phyloP scores from a whole-genome alignment of 768 basidiomycete species.

The Rhizopogon vulgaris region DNA sequence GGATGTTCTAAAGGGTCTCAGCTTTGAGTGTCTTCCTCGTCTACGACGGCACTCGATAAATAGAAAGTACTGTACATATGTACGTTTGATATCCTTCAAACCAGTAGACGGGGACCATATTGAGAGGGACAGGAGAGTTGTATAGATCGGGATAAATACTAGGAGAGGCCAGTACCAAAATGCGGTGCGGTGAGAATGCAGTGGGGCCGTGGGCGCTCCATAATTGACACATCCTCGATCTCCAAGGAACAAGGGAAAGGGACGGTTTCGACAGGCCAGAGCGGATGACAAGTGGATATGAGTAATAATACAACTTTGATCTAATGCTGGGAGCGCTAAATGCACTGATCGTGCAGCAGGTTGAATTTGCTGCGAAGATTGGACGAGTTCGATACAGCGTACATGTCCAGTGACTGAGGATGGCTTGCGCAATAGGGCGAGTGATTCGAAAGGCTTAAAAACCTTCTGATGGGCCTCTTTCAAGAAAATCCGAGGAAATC shows the following conservation, averaged over 20 bases:
- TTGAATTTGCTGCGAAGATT: conserved; percentile 11
- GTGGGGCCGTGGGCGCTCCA: background rate
- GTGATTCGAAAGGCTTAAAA: conserved; percentile 5
- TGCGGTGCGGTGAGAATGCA: background rate
- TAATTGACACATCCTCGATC: background rate
- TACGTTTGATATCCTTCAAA: background rate
- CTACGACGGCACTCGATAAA: background rate
- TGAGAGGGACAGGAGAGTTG: background rate
- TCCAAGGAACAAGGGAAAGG: conserved; percentile 12
- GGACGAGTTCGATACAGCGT: conserved; percentile 15
- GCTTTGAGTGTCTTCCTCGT: background rate
- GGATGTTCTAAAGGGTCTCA: background rate
- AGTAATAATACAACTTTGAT: conserved; percentile 28
- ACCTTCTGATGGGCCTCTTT: conserved; percentile 9
- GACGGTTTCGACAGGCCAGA: conserved; percentile 15
- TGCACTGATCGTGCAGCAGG: conserved; percentile 11
- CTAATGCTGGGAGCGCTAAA: conserved; percentile 7
- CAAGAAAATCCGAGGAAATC: conserved; percentile 19
- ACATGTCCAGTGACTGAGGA: conserved; percentile 10
- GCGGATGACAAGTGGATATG: conserved; percentile 20
- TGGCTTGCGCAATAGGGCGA: conserved; percentile 13
- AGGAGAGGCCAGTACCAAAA: background rate
- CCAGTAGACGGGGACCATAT: background rate
- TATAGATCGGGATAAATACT: background rate
- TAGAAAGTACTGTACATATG: conserved; percentile 1